Conservation (phyloP, 345 rosid genomes). For the Aquilaria yunnanensis region DNA sequence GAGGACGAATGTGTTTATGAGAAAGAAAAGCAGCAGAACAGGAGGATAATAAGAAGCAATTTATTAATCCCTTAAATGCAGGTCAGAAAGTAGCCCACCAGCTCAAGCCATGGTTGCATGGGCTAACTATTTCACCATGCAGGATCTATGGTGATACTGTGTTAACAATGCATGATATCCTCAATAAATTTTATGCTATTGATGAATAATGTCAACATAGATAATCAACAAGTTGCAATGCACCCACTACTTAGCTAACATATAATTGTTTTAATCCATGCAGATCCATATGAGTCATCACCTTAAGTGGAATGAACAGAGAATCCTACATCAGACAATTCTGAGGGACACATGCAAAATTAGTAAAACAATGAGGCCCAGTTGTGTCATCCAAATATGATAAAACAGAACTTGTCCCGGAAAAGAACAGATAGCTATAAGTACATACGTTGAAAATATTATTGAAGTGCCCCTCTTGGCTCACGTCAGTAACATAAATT, state of each 20-base stretch:
- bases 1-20: neutral
- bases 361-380: neutral
- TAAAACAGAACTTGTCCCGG: neutral
- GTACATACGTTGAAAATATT: constrained; percentile 79
- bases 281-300: too few relatives aligned
- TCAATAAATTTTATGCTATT: too few relatives aligned
- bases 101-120: too few relatives aligned
- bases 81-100: neutral
- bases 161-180: neutral
- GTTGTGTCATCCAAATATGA: constrained; percentile 1
- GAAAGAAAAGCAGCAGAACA: neutral
- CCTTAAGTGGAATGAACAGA: constrained; percentile 8
- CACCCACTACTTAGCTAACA: too few relatives aligned
- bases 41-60: constrained; percentile 12
- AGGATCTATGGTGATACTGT: neutral
- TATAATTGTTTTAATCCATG: too few relatives aligned
- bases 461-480: constrained; percentile 89
- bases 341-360: neutral
- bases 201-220: too few relatives aligned
- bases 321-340: neutral
- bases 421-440: neutral
- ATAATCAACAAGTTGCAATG: too few relatives aligned
- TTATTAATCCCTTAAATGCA: constrained; percentile 1
- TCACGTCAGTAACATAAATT: constrained; percentile 92
- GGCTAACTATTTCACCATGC: neutral